Base-by-base conservation (phyloP, 208 protist species). In the Wallacemonas sp. region DNA sequence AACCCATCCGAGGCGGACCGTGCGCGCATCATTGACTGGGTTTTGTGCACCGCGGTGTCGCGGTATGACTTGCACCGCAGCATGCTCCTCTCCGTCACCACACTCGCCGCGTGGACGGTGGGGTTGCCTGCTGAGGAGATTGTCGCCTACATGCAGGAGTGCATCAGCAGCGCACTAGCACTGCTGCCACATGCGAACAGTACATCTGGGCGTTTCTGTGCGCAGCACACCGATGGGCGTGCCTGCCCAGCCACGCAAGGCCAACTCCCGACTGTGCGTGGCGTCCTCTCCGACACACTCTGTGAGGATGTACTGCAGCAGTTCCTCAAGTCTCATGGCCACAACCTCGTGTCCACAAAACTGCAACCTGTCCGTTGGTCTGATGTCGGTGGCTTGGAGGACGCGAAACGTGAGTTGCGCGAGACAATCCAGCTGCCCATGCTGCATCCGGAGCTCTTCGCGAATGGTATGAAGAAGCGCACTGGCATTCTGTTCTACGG, bases 401-500 rank as follows among this genome's bases (percentile, higher is more conserved):
- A 97, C 42, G 80, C 86, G n/a, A 95, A 98, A 75, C 80, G 82
- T 3, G 79, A 95, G 71, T 59, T 95, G 55, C 72, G 72, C 5
- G 89, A 95, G 55, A 91, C 78, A 41, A 95, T 95, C 66, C 89
- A 95, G 62, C 66, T 95, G 11, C 89, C 89, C 14, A 70, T 95
- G 11, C 68, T 91, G n/a, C 77, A 93, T 58, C 90, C 90, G 11
- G 86, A 95, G 46, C 60, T 95, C n/a, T 91, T 95, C 59, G 47
- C 58, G 26, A 82, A 62, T 27, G 86, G 86, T 21, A 72, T 87
- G 65, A 87, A 85, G 70, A 84, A 86, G 66, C 78, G 90, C 15
- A 78, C 81, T 9, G 94, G 94, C 9, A 86, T 98, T 45, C 77
- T 98, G 12, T 93, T 98, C 59, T 97, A 96, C 59, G 94, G 94